Percentiles rank a stretch among this genome's conserved stretches.
Evolutionary conservation across 345 rosid genomes (phyloP).

Genomic region (Pugionium cornutum): DNA sequence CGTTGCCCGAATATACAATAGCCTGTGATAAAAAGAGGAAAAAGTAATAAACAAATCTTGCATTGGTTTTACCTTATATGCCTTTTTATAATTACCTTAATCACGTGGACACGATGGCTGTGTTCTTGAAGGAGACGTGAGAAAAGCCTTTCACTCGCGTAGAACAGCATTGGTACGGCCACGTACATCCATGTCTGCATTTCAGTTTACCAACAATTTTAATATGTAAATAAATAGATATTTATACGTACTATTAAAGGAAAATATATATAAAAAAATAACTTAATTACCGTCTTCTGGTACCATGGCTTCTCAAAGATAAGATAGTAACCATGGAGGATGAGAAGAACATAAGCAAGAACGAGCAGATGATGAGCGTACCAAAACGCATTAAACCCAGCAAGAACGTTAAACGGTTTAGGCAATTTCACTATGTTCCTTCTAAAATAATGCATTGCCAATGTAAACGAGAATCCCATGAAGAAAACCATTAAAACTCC

Average conservation of each 20-base stretch:
- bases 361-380: conserved; percentile 86
- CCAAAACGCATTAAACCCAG: conserved; percentile 96
- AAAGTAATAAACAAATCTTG: too few relatives aligned
- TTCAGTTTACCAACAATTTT: neutral
- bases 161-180: conserved; percentile 55
- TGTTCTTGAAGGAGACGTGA: conserved; percentile 51
- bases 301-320: conserved; percentile 67
- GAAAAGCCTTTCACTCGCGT: conserved; percentile 60
- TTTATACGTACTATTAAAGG: neutral
- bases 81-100: conserved; percentile 54
- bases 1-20: conserved; percentile 82
- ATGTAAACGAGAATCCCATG: conserved; percentile 68
- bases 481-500: conserved; percentile 61
- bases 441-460: conserved; percentile 69
- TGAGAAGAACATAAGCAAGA: conserved; percentile 62
- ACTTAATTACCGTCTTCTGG: conserved; percentile 59
- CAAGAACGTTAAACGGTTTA: conserved; percentile 58
- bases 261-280: neutral
- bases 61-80: neutral
- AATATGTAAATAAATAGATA: neutral
- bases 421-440: conserved; percentile 70
- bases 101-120: conserved; percentile 62
- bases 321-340: conserved; percentile 79
- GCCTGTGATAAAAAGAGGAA: conserved; percentile 53
- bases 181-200: conserved; percentile 96